These are phyloP conservation scores for Termitomyces sp. DNA, from an alignment of 768 basidiomycete species.

Conservation along the genomic window DNA sequence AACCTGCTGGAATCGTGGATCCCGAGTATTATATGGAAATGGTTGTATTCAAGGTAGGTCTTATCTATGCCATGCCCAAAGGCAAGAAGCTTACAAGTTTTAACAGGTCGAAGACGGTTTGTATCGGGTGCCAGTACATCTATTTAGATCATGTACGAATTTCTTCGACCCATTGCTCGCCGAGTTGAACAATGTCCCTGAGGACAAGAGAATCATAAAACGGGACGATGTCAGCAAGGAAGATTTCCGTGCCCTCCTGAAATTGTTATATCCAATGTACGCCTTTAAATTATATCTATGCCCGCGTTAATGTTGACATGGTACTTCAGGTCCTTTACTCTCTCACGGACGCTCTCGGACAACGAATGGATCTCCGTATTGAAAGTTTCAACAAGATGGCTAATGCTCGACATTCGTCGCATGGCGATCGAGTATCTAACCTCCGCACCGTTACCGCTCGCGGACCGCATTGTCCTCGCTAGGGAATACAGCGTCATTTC, in stretches of 20 bases:
- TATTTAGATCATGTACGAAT: conserved; percentile 5
- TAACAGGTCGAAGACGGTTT: conserved; percentile 6
- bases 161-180: conserved; percentile 1
- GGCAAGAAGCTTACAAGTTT: neutral
- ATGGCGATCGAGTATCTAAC: conserved; percentile 11
- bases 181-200: neutral
- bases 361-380: conserved; percentile 12
- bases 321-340: neutral
- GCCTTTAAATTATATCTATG: neutral
- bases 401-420: conserved; percentile 12
- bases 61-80: neutral
- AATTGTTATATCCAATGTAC: conserved; percentile 12
- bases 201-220: neutral
- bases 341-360: conserved; percentile 1
- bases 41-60: conserved; percentile 4
- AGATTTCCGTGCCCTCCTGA: conserved; percentile 11
- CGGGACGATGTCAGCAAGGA: conserved; percentile 4
- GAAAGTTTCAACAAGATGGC: conserved; percentile 12
- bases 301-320: neutral
- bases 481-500: neutral
- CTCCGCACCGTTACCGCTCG: neutral
- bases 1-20: neutral
- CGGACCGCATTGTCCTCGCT: conserved; percentile 5
- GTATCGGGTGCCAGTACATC: conserved; percentile 7
- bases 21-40: conserved; percentile 6